Conservation (phyloP, 352 stramenopile species). For the Globisporangium parvum region DNA sequence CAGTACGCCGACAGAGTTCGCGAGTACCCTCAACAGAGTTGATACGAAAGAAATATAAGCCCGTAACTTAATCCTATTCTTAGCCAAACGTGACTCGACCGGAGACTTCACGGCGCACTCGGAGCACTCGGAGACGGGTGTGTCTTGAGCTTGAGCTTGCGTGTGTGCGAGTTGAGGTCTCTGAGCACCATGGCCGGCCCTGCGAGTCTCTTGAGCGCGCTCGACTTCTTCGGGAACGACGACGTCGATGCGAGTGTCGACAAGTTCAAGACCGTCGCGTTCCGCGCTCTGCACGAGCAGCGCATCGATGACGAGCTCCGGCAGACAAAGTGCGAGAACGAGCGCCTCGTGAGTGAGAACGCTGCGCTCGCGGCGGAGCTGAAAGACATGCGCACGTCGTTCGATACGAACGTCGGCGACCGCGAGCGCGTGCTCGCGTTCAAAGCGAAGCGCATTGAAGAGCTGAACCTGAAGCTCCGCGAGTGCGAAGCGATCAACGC, state of each 20-base stretch:
- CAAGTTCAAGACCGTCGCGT: slow-evolving; percentile 59
- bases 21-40: no score
- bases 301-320: slow-evolving; percentile 56
- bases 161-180: neutral
- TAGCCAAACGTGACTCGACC: neutral
- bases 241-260: slow-evolving; percentile 36
- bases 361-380: slow-evolving; percentile 25
- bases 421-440: slow-evolving; percentile 60
- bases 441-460: slow-evolving; percentile 61
- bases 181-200: neutral
- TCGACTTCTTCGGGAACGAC: slow-evolving; percentile 51
- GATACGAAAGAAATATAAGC: no score
- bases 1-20: slow-evolving; percentile 10
- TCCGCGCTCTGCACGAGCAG: slow-evolving; percentile 61
- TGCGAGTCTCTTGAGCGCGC: slow-evolving; percentile 19
- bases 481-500: slow-evolving; percentile 46
- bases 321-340: slow-evolving; percentile 33
- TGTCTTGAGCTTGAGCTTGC: neutral
- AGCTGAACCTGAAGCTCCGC: slow-evolving; percentile 40
- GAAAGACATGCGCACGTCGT: slow-evolving; percentile 30
- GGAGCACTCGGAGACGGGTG: no score
- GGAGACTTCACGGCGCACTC: no score
- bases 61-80: no score
- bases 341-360: slow-evolving; percentile 30
- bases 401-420: slow-evolving; percentile 56